Base-by-base conservation (phyloP, 1,284 basidiomycete genomes). In the Puccinia triticina region DNA sequence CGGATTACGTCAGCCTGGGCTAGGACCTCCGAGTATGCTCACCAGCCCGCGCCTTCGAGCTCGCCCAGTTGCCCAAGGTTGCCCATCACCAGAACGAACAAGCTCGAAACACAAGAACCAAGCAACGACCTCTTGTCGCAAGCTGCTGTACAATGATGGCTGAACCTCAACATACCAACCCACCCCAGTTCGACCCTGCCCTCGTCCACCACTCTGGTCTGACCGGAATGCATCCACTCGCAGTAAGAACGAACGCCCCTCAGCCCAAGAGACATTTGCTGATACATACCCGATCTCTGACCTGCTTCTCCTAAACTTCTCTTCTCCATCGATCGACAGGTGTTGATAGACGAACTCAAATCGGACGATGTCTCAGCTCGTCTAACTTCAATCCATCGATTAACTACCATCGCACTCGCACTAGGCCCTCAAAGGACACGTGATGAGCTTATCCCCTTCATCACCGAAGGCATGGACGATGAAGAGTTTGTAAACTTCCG, bases 391-490 rank as follows among this genome's bases (percentile, higher is more conserved):
- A 97, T 99, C 85, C 95, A 97, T 88, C 94, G 96, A 88, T 91
- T 99, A 86, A 96, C 95, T 83, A 99, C 97, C 79, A 99, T 99
- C 88, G 97, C 97, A 2, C 91, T 99, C 84, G 97, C 97, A 57
- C 91, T 99, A 75, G 97, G 97, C 18, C 92, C 95, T 46, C 93
- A 97, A 89, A 93, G 97, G 84, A 93, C 96, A 50, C 92, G 97
- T 84, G 94, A 96, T 83, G 97, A 99, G 88, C 91, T 99, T 84
- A 92, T 99, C 84, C 94, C 96, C 0, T 99, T 99, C 89, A 90
- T 99, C 83, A 93, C 95, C 89, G 96, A 99, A 87, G 97, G 95
- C 53, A 92, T 99, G 85, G 97, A 99, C 88, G 97, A 99, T 87
- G 97, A 99, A 88, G 97, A 99, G 78, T 81, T 69, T n/a, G 66